Percentiles rank a stretch among this genome's conserved stretches.
Conservation (phyloP, 2,329 filamentous ascomycete genomes). For the Calonectria pseudoreteaudii region DNA sequence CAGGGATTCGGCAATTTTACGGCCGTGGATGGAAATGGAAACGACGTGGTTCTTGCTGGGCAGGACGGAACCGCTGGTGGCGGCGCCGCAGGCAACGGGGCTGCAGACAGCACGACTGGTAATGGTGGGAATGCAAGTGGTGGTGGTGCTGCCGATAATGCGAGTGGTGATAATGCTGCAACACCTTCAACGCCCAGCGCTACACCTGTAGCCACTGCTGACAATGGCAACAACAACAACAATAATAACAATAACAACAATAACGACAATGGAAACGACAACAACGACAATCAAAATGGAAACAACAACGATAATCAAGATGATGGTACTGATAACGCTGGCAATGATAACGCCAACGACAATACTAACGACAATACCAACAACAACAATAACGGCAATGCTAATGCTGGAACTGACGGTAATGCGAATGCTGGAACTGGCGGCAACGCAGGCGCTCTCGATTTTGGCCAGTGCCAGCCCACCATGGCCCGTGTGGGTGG, state of each 20-base stretch:
- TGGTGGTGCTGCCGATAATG: not conserved
- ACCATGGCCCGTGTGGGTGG: conserved; percentile 72
- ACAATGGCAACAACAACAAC: not conserved
- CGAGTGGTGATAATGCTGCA: not conserved
- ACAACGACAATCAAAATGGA: not conserved
- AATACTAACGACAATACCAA: not conserved
- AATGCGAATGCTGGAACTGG: conserved; percentile 34
- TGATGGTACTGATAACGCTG: no score
- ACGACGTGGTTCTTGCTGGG: conserved; percentile 48
- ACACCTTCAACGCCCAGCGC: not conserved
- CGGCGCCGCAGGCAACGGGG: not conserved
- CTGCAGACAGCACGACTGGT: conserved; percentile 33
- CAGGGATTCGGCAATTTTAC: conserved; percentile 75
- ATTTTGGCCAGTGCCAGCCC: conserved; percentile 67
- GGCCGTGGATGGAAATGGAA: conserved; percentile 47
- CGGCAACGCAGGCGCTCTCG: conserved; percentile 44
- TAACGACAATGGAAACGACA: not conserved
- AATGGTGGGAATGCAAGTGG: not conserved
- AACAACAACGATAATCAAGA: not conserved
- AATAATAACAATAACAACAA: not conserved
- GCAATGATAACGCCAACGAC: not conserved
- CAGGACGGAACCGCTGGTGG: conserved; percentile 44
- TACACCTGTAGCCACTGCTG: not conserved
- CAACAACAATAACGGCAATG: not conserved
- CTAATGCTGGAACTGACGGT: not conserved